A percentile compares a stretch with the other conserved stretches of the same genome.
phyloP scores from a whole-genome alignment of 768 basidiomycete genomes.

The Antrodiella citrinella region DNA sequence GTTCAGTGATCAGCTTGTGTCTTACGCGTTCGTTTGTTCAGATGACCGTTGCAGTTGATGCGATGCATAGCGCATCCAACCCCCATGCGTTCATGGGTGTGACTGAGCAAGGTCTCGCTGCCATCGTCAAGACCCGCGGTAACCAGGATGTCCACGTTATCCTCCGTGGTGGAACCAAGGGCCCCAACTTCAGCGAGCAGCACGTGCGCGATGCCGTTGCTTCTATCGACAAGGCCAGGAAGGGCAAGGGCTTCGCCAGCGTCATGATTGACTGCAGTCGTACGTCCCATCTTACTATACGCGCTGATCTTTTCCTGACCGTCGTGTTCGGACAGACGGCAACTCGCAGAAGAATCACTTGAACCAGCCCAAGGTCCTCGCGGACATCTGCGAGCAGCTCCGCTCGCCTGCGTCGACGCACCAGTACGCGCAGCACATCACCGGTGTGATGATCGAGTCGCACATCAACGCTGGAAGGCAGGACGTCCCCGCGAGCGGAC shows the following conservation, averaged over 20 bases:
- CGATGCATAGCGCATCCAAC: conserved; percentile 86
- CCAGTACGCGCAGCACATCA: conserved; percentile 69
- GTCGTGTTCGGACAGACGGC: conserved; percentile 48
- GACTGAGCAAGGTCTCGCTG: conserved; percentile 80
- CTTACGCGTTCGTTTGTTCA: conserved; percentile 6
- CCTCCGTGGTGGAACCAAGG: conserved; percentile 85
- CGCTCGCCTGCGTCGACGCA: too few species aligned
- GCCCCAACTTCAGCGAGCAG: conserved; percentile 81
- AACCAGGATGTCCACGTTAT: conserved; percentile 88
- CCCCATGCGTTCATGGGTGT: conserved; percentile 97
- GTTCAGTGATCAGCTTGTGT: neutral
- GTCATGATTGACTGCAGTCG: conserved; percentile 88
- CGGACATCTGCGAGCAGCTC: conserved; percentile 69
- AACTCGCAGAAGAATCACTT: conserved; percentile 94
- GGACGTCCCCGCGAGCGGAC: conserved; percentile 71
- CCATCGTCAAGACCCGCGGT: conserved; percentile 78
- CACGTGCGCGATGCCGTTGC: conserved; percentile 58
- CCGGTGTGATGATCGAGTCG: conserved; percentile 96
- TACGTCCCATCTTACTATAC: conserved; percentile 28
- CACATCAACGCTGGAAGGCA: conserved; percentile 89
- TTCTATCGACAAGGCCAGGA: conserved; percentile 57
- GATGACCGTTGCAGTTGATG: conserved; percentile 89
- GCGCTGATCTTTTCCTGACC: neutral
- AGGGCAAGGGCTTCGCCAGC: conserved; percentile 44
- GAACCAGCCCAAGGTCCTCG: conserved; percentile 81